A percentile compares a stretch with the other conserved stretches of the same genome.
phyloP scores from a whole-genome alignment of 208 protist genomes.

The Leishmania braziliensis region DNA sequence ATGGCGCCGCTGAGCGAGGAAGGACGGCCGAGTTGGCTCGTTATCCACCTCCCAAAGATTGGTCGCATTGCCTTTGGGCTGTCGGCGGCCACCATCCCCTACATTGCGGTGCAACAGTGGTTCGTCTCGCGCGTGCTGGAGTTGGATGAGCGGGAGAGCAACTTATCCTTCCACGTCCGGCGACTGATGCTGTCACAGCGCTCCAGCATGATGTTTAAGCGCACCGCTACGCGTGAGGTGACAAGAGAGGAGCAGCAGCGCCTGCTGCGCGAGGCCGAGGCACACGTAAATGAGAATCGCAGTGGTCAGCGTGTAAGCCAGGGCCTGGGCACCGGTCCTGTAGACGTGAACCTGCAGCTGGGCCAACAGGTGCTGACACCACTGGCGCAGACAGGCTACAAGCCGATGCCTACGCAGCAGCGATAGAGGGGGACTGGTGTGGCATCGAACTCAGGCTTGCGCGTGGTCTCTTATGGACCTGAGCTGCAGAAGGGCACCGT shows the following conservation, averaged over 20 bases:
- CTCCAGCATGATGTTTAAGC: slow-evolving; percentile 84
- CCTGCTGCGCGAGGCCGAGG: slow-evolving; percentile 63
- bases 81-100: slow-evolving; percentile 62
- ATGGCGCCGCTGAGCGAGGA: slow-evolving; percentile 37
- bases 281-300: slow-evolving; percentile 69
- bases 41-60: slow-evolving; percentile 42
- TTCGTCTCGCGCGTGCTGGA: slow-evolving; percentile 73
- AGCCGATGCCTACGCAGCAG: slow-evolving; percentile 53
- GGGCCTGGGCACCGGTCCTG: slow-evolving; percentile 48
- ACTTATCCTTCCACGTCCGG: slow-evolving; percentile 72
- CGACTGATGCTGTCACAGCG: slow-evolving; percentile 82
- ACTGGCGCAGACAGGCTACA: slow-evolving; percentile 79
- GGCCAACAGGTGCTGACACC: slow-evolving; percentile 76
- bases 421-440: slow-evolving; percentile 1
- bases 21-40: slow-evolving; percentile 22
- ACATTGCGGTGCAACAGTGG: slow-evolving; percentile 81
- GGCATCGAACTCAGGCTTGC: neutral
- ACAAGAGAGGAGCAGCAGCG: slow-evolving; percentile 83
- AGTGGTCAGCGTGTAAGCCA: slow-evolving; percentile 56
- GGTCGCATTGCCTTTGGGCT: slow-evolving; percentile 65
- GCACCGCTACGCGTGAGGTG: slow-evolving; percentile 84
- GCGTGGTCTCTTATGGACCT: neutral
- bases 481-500: neutral
- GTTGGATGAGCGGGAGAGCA: slow-evolving; percentile 68
- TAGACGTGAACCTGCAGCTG: slow-evolving; percentile 77